Conservation (phyloP, 345 rosid genomes). For the Raphanus raphanistrum region DNA sequence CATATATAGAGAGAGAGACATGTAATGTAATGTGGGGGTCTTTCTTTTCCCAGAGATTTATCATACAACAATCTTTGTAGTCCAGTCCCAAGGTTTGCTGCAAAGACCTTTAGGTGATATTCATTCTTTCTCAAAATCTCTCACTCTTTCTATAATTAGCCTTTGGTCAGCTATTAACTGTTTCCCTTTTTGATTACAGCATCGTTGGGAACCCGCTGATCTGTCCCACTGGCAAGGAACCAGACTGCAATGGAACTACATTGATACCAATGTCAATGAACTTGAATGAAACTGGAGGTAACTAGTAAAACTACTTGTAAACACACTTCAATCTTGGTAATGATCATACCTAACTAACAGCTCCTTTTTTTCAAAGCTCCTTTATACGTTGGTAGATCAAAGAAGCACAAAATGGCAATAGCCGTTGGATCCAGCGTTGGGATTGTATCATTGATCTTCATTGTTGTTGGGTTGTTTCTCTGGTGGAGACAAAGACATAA, state of each 20-base stretch:
- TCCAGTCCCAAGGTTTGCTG: conserved; percentile 81
- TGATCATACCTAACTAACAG: neutral
- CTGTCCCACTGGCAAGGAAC: conserved; percentile 88
- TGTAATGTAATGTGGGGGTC: neutral
- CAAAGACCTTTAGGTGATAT: conserved; percentile 84
- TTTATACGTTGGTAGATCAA: conserved; percentile 43
- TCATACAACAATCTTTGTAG: conserved; percentile 92
- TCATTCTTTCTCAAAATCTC: conserved; percentile 18
- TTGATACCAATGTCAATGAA: conserved; percentile 97
- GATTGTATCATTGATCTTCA: conserved; percentile 57
- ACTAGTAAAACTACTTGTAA: neutral
- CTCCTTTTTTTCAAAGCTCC: conserved; percentile 39
- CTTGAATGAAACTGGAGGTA: conserved; percentile 75
- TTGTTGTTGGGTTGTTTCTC: conserved; percentile 64
- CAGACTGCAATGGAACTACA: conserved; percentile 77
- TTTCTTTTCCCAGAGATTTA: conserved; percentile 60
- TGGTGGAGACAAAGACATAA: conserved; percentile 86
- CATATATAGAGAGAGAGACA: neutral
- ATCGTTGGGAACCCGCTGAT: conserved; percentile 84
- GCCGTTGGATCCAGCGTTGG: conserved; percentile 77
- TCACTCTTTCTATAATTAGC: neutral
- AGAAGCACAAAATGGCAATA: conserved; percentile 69
- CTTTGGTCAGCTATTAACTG: neutral
- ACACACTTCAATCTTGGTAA: neutral
- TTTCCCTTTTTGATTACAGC: conserved; percentile 46